Percentiles rank a stretch among this genome's conserved stretches.
These are phyloP conservation scores for Raphanus hybrid DNA, from an alignment of 441 rosid genomes.

Conservation along the genomic window DNA sequence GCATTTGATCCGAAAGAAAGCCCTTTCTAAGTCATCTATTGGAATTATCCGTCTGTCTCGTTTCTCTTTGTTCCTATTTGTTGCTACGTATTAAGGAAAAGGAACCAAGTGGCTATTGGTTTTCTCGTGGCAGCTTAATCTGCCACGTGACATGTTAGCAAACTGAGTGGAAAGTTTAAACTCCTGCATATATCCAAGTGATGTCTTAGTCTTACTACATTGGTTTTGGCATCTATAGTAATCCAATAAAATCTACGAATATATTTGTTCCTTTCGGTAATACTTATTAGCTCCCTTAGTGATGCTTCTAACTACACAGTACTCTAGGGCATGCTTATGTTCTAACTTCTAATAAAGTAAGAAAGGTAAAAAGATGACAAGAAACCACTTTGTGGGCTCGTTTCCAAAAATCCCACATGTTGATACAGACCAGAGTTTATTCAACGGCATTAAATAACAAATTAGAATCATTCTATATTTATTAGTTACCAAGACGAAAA, in stretches of 20 bases:
- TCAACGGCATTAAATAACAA: conserved; percentile 25
- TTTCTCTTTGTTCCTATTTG: conserved; percentile 38
- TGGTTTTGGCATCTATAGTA: conserved; percentile 26
- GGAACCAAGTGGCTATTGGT: conserved; percentile 48
- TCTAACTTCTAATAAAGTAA: conserved; percentile 26
- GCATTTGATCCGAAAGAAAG: conserved; percentile 5
- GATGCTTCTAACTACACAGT: conserved; percentile 13
- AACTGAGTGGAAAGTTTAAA: conserved; percentile 38
- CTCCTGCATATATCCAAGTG: conserved; percentile 12
- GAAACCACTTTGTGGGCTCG: conserved; percentile 46
- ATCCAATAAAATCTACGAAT: not conserved
- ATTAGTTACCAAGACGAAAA: not conserved
- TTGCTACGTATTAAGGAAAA: conserved; percentile 31
- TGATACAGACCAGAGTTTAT: conserved; percentile 37
- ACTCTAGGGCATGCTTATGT: conserved; percentile 11
- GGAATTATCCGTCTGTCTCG: conserved; percentile 41
- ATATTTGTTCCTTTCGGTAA: not conserved
- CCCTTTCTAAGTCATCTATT: conserved; percentile 29
- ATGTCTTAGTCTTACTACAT: conserved; percentile 2
- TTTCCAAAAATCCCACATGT: conserved; percentile 45
- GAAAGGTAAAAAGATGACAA: conserved; percentile 25
- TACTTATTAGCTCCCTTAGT: conserved; percentile 4
- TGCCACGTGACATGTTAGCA: conserved; percentile 48
- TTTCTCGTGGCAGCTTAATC: conserved; percentile 44
- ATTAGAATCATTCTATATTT: conserved; percentile 30